A percentile compares a stretch with the other conserved stretches of the same genome.
phyloP scores from a whole-genome alignment of 2,329 filamentous ascomycete genomes.

The Nigrograna mackinnonii region DNA sequence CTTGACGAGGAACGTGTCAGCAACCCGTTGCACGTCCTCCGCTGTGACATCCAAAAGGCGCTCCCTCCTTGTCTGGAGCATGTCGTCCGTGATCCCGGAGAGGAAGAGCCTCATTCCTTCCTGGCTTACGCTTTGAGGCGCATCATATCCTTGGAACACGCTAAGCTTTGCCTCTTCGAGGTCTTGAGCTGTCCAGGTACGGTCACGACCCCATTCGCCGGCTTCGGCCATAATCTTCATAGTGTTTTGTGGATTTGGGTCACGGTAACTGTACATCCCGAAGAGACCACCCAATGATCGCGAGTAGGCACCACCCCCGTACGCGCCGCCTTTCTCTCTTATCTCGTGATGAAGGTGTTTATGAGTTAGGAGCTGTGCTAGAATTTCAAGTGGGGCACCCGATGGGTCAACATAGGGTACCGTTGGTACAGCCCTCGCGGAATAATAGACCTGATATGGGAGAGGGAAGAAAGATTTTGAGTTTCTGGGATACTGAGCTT shows the following conservation, averaged over 20 bases:
- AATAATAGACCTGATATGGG: conserved; percentile 97
- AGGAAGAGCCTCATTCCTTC: conserved; percentile 89
- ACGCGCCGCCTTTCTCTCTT: conserved; percentile 94
- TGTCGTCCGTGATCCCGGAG: conserved; percentile 81
- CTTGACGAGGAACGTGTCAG: conserved; percentile 80
- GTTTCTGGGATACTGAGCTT: conserved; percentile 44
- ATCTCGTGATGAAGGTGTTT: conserved; percentile 98
- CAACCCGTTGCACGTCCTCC: conserved; percentile 77
- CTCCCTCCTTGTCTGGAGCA: conserved; percentile 84
- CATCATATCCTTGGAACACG: conserved; percentile 90
- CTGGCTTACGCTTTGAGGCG: conserved; percentile 81
- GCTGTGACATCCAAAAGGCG: conserved; percentile 83
- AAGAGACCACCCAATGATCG: conserved; percentile 82
- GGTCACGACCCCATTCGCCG: conserved; percentile 80
- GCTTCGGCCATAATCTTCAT: conserved; percentile 82
- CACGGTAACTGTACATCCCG: conserved; percentile 94
- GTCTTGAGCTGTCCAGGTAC: conserved; percentile 79
- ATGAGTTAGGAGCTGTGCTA: conserved; percentile 91
- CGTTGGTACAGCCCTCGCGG: conserved; percentile 78
- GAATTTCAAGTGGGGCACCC: conserved; percentile 81
- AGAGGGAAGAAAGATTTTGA: conserved; percentile 86
- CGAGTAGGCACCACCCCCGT: conserved; percentile 88
- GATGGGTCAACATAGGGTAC: conserved; percentile 78
- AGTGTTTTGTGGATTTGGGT: conserved; percentile 91
- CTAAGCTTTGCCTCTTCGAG: conserved; percentile 95